Conservation (phyloP, 805 yeast genomes). For the Candida verbasci region DNA sequence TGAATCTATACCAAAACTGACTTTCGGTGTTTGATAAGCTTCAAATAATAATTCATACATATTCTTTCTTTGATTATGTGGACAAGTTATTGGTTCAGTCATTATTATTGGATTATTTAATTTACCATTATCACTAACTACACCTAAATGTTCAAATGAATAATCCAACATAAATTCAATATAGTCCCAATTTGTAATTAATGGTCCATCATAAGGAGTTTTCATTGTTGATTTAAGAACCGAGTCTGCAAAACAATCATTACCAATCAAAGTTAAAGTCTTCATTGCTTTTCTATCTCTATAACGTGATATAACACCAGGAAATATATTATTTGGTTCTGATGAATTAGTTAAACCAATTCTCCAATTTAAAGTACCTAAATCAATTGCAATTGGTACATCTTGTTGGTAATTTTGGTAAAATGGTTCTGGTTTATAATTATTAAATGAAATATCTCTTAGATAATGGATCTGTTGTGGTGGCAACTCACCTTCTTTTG, state of each 20-base stretch:
- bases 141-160: conserved; percentile 74
- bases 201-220: conserved; percentile 82
- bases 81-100: conserved; percentile 72
- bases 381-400: conserved; percentile 82
- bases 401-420: conserved; percentile 44
- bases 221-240: conserved; percentile 63
- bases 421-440: conserved; percentile 40
- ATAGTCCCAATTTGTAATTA: conserved; percentile 90
- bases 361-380: conserved; percentile 63
- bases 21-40: conserved; percentile 69
- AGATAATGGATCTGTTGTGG: conserved; percentile 41
- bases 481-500: conserved; percentile 26
- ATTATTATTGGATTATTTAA: conserved; percentile 78
- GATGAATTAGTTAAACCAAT: conserved; percentile 50
- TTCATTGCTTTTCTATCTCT: conserved; percentile 70
- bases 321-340: conserved; percentile 60
- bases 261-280: conserved; percentile 72
- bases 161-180: conserved; percentile 82
- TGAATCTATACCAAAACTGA: conserved; percentile 78
- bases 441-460: conserved; percentile 36
- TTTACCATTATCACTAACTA: conserved; percentile 38
- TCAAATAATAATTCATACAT: conserved; percentile 86
- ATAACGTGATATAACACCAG: conserved; percentile 64
- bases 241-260: conserved; percentile 72
- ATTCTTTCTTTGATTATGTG: conserved; percentile 63